Percentiles rank a stretch among this genome's conserved stretches.
These are phyloP conservation scores for Ascocoryne sarcoides DNA, from an alignment of 2,329 filamentous ascomycete genomes.

Conservation along the genomic window DNA sequence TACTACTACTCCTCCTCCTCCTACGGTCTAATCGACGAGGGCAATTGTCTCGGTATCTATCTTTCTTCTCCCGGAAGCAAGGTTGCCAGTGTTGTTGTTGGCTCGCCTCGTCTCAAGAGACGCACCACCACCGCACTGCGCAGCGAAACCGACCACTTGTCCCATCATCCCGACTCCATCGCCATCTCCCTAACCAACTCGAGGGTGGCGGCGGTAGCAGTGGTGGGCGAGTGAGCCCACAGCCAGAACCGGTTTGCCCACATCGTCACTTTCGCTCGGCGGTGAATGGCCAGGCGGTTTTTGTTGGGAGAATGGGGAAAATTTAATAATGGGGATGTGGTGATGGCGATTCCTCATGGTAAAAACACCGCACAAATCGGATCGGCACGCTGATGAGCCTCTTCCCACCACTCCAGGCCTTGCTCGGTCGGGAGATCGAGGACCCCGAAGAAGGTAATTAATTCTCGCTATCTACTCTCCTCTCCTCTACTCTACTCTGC, in stretches of 20 bases:
- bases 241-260: neutral
- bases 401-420: constrained; percentile 29
- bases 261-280: neutral
- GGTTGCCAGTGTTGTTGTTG: too few species aligned
- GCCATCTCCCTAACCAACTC: too few species aligned
- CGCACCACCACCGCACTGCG: too few species aligned
- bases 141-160: too few species aligned
- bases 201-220: too few species aligned
- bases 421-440: constrained; percentile 41
- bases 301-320: neutral
- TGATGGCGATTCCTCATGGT: neutral
- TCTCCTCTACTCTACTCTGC: neutral
- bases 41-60: too few species aligned
- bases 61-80: too few species aligned
- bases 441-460: constrained; percentile 51
- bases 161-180: too few species aligned
- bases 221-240: neutral
- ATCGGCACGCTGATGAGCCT: neutral
- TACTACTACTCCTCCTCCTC: too few species aligned
- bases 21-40: too few species aligned
- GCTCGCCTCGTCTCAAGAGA: too few species aligned
- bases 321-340: too few species aligned
- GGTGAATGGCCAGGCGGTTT: neutral
- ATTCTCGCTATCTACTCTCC: neutral
- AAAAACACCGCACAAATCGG: neutral